Evolutionary conservation across 495 filamentous ascomycete genomes (phyloP).

Genomic region (Letharia lupina): DNA sequence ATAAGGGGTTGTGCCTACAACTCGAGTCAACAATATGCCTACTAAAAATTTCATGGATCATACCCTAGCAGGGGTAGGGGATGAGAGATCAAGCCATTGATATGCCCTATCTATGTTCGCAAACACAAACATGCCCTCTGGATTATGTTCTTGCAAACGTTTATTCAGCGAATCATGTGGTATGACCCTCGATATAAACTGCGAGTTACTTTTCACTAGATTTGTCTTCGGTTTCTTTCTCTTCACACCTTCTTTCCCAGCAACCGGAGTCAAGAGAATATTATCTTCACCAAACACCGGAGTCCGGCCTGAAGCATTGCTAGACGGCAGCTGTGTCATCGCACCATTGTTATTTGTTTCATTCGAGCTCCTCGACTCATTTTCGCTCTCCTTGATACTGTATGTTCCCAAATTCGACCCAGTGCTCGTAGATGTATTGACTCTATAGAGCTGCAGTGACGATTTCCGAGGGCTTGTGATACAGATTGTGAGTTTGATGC

Average conservation of each 20-base stretch:
- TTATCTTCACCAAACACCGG: conserved; percentile 88
- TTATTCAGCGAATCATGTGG: conserved; percentile 73
- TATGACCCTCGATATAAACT: conserved; percentile 92
- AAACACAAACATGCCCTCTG: conserved; percentile 79
- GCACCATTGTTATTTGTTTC: conserved; percentile 41
- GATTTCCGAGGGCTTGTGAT: conserved; percentile 54
- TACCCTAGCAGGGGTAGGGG: conserved; percentile 45
- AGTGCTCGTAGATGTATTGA: conserved; percentile 37
- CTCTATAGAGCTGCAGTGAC: conserved; percentile 47
- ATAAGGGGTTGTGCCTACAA: conserved; percentile 73
- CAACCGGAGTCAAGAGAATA: conserved; percentile 48
- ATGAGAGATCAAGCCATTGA: conserved; percentile 68
- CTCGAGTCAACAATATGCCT: conserved; percentile 12
- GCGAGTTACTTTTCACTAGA: conserved; percentile 95
- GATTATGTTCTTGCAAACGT: conserved; percentile 64
- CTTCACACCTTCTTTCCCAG: conserved; percentile 66
- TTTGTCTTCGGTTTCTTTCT: conserved; percentile 91
- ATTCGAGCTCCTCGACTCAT: conserved; percentile 52
- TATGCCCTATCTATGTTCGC: conserved; percentile 92
- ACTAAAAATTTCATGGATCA: conserved; percentile 2
- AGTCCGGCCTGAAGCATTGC: conserved; percentile 27
- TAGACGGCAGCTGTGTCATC: conserved; percentile 13
- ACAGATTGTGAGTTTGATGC: conserved; percentile 77
- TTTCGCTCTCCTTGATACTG: conserved; percentile 45
- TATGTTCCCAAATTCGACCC: conserved; percentile 34